Percentiles rank a stretch among this genome's conserved stretches.
Conservation (phyloP, 1,139 yeast genomes). For the Trichomonascaceae sp. region DNA sequence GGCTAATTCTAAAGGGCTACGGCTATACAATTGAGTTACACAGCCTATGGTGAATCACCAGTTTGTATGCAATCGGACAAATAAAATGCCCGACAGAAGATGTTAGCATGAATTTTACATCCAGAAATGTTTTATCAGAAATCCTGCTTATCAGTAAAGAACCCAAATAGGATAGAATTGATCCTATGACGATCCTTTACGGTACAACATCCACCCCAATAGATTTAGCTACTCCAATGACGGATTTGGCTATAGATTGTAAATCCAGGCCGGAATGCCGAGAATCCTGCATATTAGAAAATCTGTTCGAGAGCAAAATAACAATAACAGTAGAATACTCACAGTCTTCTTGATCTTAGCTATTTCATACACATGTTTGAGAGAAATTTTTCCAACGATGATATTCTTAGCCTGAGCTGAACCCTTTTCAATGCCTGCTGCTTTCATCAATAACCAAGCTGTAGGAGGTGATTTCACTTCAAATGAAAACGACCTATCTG, state of each 20-base stretch:
- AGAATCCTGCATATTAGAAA: slow-evolving; percentile 41
- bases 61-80: not conserved
- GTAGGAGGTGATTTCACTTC: slow-evolving; percentile 92
- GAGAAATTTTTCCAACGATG: slow-evolving; percentile 63
- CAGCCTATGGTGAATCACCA: not conserved
- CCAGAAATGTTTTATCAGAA: not conserved
- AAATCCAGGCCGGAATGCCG: slow-evolving; percentile 67
- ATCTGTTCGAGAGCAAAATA: not conserved
- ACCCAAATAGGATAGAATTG: no score
- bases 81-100: not conserved
- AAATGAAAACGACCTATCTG: slow-evolving; percentile 86
- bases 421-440: slow-evolving; percentile 80
- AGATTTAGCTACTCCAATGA: slow-evolving; percentile 80
- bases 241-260: slow-evolving; percentile 72
- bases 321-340: slow-evolving; percentile 9
- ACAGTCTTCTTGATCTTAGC: slow-evolving; percentile 82
- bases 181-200: slow-evolving; percentile 29
- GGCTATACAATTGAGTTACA: not conserved
- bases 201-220: slow-evolving; percentile 81
- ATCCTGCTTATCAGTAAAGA: no score
- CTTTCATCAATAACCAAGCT: slow-evolving; percentile 75
- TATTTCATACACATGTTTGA: slow-evolving; percentile 89
- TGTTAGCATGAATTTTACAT: not conserved
- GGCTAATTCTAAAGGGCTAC: not conserved
- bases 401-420: slow-evolving; percentile 42